Percentiles rank a stretch among this genome's conserved stretches.
These are phyloP conservation scores for Fusarium sp. DNA, from an alignment of 2,329 filamentous ascomycete genomes.

Conservation along the genomic window DNA sequence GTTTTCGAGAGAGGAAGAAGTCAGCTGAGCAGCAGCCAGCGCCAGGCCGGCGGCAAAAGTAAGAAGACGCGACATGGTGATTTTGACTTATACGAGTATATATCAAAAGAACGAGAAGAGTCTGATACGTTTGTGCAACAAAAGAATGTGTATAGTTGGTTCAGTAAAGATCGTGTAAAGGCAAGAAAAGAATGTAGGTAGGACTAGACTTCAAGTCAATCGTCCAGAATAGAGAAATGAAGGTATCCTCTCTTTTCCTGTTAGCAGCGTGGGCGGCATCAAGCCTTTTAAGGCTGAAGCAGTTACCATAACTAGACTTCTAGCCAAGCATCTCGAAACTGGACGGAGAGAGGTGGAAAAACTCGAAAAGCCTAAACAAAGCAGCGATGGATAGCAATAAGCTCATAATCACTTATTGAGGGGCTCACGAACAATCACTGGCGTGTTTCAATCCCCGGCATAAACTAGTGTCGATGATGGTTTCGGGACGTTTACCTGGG, in stretches of 20 bases:
- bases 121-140: slow-evolving; percentile 1
- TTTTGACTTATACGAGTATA: slow-evolving; percentile 1
- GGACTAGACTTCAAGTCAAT: slow-evolving; percentile 44
- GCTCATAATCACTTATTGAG: slow-evolving; percentile 33
- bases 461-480: not conserved
- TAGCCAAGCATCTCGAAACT: slow-evolving; percentile 23
- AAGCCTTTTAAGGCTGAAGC: slow-evolving; percentile 33
- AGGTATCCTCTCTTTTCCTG: slow-evolving; percentile 25
- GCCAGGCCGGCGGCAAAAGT: slow-evolving; percentile 46
- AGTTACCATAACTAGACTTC: not conserved
- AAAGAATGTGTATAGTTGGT: slow-evolving; percentile 35
- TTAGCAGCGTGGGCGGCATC: slow-evolving; percentile 1
- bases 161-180: slow-evolving; percentile 41
- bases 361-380: slow-evolving; percentile 14
- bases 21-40: slow-evolving; percentile 46
- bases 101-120: slow-evolving; percentile 21
- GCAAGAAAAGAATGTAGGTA: slow-evolving; percentile 45
- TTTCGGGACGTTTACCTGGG: not conserved
- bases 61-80: slow-evolving; percentile 45
- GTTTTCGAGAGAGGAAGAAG: slow-evolving; percentile 46
- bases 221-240: slow-evolving; percentile 39
- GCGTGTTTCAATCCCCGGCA: slow-evolving; percentile 10
- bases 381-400: slow-evolving; percentile 38
- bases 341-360: slow-evolving; percentile 40
- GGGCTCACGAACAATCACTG: slow-evolving; percentile 32